Percentiles rank a stretch among this genome's conserved stretches.
phyloP scores from a whole-genome alignment of 2,329 filamentous ascomycete genomes.

The Paecilomyces formosus region DNA sequence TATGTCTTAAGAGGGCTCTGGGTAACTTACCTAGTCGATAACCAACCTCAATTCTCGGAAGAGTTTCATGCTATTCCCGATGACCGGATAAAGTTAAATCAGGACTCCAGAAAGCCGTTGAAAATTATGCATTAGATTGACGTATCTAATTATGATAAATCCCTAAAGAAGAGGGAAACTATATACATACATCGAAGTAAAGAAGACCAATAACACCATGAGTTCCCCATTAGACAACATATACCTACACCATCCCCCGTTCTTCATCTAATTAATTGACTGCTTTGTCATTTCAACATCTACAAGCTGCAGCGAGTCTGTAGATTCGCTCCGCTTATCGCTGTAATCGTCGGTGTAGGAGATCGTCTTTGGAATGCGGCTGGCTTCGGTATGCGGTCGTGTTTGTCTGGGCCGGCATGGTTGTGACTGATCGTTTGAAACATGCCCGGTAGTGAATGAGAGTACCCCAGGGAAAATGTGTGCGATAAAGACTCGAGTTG shows the following conservation, averaged over 20 bases:
- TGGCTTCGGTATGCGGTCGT: neutral
- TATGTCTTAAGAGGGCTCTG: too few species aligned
- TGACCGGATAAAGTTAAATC: too few species aligned
- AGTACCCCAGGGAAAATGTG: conserved; percentile 2
- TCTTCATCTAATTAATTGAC: neutral
- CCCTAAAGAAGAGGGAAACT: too few species aligned
- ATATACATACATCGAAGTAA: neutral
- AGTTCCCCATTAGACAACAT: neutral
- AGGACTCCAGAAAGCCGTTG: too few species aligned
- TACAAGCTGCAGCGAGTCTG: neutral
- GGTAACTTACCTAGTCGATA: too few species aligned
- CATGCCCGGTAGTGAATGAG: neutral
- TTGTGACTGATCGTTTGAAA: neutral
- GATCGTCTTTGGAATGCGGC: neutral
- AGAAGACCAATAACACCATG: neutral
- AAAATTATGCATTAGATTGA: too few species aligned
- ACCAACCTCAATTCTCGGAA: too few species aligned
- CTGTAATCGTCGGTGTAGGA: neutral
- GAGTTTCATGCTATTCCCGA: too few species aligned
- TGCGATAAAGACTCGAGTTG: conserved; percentile 1
- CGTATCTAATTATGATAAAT: too few species aligned
- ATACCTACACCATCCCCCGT: neutral
- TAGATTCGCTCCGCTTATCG: neutral
- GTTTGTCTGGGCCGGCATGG: neutral
- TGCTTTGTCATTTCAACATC: neutral